These are phyloP conservation scores for Flaveria ramosissima DNA, from an alignment of 129 eudicot genomes.

Conservation along the genomic window DNA sequence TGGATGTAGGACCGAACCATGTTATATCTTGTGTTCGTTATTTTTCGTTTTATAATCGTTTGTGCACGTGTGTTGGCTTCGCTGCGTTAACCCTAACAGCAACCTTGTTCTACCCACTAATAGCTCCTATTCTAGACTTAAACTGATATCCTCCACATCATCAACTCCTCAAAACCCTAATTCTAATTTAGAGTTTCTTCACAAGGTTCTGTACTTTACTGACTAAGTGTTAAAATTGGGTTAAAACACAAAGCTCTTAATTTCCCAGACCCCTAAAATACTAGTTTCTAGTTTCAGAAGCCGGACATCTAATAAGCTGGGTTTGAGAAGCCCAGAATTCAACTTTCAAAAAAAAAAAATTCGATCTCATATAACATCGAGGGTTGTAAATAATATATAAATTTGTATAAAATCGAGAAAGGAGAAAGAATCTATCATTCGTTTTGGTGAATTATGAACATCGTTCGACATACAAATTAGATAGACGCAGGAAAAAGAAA, in stretches of 20 bases:
- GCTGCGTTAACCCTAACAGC: no score
- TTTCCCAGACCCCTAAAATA: neutral
- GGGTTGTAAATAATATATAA: neutral
- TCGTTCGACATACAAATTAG: neutral
- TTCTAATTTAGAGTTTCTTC: neutral
- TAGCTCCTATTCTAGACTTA: neutral
- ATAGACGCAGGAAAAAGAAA: neutral
- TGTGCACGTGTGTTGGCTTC: no score
- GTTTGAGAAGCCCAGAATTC: no score
- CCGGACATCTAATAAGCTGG: no score
- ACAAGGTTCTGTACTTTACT: neutral
- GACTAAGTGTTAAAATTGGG: neutral
- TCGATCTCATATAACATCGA: neutral
- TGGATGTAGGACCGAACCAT: no score
- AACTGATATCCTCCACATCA: neutral
- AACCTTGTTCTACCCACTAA: no score
- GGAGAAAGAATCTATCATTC: neutral
- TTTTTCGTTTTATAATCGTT: no score
- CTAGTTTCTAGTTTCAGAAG: no score
- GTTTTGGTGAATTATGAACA: neutral
- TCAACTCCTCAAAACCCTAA: neutral
- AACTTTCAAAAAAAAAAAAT: neutral
- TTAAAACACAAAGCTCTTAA: neutral
- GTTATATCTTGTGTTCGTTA: no score
- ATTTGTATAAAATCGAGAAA: neutral